These are phyloP conservation scores for Balakata baccata DNA, from an alignment of 345 rosid species.

Conservation along the genomic window DNA sequence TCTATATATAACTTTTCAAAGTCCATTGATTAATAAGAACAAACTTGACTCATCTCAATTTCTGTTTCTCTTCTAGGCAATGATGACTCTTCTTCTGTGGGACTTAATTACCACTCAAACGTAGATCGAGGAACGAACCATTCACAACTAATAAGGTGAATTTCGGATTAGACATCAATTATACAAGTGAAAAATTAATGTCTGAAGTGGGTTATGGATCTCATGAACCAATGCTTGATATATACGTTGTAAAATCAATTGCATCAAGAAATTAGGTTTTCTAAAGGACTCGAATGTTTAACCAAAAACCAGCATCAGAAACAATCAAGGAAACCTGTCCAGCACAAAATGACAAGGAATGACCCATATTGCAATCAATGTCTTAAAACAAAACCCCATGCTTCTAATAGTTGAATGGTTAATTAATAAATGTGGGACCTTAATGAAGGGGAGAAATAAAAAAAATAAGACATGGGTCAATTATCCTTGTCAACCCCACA, in stretches of 20 bases:
- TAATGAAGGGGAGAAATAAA: not conserved
- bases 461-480: constrained; percentile 23
- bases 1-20: not conserved
- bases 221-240: not conserved
- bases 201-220: not conserved
- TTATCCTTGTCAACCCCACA: constrained; percentile 43
- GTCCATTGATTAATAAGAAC: constrained; percentile 24
- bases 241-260: no score
- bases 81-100: constrained; percentile 17
- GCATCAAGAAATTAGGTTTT: no score
- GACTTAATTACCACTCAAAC: not conserved
- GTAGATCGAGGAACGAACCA: not conserved
- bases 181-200: not conserved
- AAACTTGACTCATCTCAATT: constrained; percentile 20
- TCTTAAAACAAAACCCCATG: not conserved
- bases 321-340: not conserved
- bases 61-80: constrained; percentile 14
- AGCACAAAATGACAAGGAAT: constrained; percentile 12
- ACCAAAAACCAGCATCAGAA: not conserved
- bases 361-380: constrained; percentile 17
- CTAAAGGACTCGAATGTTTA: not conserved
- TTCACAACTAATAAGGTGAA: not conserved
- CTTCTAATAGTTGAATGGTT: not conserved
- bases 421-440: constrained; percentile 15
- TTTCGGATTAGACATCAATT: constrained; percentile 12